Evolutionary conservation across 805 yeast genomes (phyloP).

Genomic region (Wickerhamomyces bovis): DNA sequence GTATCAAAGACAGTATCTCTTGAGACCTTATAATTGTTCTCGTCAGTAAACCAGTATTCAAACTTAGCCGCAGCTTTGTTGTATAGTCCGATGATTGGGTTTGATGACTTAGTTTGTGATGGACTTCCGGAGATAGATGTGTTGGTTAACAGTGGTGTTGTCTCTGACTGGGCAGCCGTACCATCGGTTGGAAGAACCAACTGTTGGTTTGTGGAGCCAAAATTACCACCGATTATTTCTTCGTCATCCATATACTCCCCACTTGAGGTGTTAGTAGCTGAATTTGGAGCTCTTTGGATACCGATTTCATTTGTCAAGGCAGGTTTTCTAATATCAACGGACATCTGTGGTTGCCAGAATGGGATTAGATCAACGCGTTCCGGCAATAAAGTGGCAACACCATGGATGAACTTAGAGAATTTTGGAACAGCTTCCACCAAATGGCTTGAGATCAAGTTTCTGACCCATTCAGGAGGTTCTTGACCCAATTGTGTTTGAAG

Average conservation of each 20-base stretch:
- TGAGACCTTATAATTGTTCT: conserved; percentile 49
- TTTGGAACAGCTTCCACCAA: conserved; percentile 97
- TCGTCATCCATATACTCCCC: conserved; percentile 68
- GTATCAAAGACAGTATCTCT: conserved; percentile 58
- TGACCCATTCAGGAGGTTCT: conserved; percentile 98
- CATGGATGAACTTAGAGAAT: conserved; percentile 95
- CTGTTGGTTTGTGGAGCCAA: conserved; percentile 30
- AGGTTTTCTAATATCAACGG: conserved; percentile 89
- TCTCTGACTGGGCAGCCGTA: conserved; percentile 20
- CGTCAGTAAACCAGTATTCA: conserved; percentile 47
- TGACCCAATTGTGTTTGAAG: conserved; percentile 97
- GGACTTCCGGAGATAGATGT: conserved; percentile 8
- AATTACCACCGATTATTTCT: conserved; percentile 47
- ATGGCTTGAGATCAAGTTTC: conserved; percentile 86
- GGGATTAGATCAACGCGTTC: conserved; percentile 82
- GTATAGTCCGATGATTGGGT: conserved; percentile 16
- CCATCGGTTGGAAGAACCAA: conserved; percentile 8
- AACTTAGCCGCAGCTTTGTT: conserved; percentile 18
- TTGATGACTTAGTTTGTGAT: conserved; percentile 5
- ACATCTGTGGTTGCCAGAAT: conserved; percentile 98
- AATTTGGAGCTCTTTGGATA: conserved; percentile 21
- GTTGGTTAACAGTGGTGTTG: conserved; percentile 25
- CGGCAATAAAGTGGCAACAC: conserved; percentile 87
- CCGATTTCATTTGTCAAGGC: conserved; percentile 32
- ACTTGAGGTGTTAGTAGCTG: conserved; percentile 29